Evolutionary conservation across 2,329 filamentous ascomycete genomes (phyloP).

Genomic region (Chrysosphaeria jannelii): DNA sequence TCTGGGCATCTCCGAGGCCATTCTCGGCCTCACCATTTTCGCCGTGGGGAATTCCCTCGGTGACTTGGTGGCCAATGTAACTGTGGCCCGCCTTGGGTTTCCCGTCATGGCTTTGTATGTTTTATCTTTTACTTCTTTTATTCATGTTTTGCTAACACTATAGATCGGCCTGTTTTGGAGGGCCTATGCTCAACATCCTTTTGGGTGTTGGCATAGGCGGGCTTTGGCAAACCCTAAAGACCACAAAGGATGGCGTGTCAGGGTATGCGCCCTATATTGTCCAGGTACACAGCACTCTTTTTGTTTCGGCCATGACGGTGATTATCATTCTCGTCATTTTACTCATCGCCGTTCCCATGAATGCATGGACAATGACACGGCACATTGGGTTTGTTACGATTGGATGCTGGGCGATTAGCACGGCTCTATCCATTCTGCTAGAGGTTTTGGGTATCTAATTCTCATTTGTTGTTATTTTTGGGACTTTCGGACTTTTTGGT

Average conservation of each 20-base stretch:
- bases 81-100: constrained; percentile 72
- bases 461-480: background rate
- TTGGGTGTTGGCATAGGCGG: constrained; percentile 83
- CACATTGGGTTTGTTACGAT: constrained; percentile 61
- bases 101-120: constrained; percentile 69
- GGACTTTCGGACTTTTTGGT: no score
- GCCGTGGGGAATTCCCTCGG: constrained; percentile 88
- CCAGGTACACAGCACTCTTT: constrained; percentile 53
- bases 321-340: constrained; percentile 52
- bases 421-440: constrained; percentile 48
- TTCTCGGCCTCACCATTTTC: constrained; percentile 83
- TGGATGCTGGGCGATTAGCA: constrained; percentile 51
- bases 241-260: constrained; percentile 30
- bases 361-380: constrained; percentile 59
- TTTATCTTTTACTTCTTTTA: constrained; percentile 4
- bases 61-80: constrained; percentile 82
- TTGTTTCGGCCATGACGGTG: constrained; percentile 63
- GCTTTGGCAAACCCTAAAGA: constrained; percentile 53
- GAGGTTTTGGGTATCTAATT: constrained; percentile 31
- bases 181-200: constrained; percentile 90
- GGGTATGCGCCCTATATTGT: constrained; percentile 55
- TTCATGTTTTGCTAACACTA: constrained; percentile 1
- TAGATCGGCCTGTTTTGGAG: constrained; percentile 80
- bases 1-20: constrained; percentile 74
- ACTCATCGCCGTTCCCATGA: constrained; percentile 54